phyloP scores from a whole-genome alignment of 306 rosid species.

The Prunus kanzakura region DNA sequence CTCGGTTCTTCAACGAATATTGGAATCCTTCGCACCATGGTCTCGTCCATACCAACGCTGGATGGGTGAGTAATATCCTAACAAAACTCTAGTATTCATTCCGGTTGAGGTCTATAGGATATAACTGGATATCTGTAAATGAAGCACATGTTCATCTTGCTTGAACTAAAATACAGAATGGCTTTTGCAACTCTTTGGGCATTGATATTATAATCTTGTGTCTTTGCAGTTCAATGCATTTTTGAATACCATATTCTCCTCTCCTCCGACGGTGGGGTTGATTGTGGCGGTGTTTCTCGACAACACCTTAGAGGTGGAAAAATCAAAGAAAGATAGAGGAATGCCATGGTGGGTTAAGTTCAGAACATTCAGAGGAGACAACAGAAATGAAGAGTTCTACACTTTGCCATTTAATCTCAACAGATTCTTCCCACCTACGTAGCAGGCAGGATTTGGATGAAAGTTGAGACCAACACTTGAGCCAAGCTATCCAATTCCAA shows the following conservation, averaged over 20 bases:
- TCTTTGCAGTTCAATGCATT: constrained; percentile 85
- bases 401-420: constrained; percentile 92
- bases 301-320: constrained; percentile 86
- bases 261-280: constrained; percentile 77
- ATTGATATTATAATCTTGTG: neutral
- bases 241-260: constrained; percentile 79
- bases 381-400: constrained; percentile 92
- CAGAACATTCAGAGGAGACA: constrained; percentile 89
- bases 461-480: neutral
- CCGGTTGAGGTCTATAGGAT: neutral
- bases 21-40: constrained; percentile 58
- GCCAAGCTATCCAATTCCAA: neutral
- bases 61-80: constrained; percentile 63
- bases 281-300: constrained; percentile 89
- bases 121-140: neutral
- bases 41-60: constrained; percentile 78
- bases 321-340: constrained; percentile 84
- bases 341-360: constrained; percentile 99
- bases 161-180: too few species aligned
- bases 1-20: constrained; percentile 72
- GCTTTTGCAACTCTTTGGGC: too few species aligned
- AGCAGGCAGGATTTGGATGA: neutral
- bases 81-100: neutral
- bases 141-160: neutral
- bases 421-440: constrained; percentile 91